These are phyloP conservation scores for Chara braunii DNA, from an alignment of 139 green algal genomes.

Conservation along the genomic window DNA sequence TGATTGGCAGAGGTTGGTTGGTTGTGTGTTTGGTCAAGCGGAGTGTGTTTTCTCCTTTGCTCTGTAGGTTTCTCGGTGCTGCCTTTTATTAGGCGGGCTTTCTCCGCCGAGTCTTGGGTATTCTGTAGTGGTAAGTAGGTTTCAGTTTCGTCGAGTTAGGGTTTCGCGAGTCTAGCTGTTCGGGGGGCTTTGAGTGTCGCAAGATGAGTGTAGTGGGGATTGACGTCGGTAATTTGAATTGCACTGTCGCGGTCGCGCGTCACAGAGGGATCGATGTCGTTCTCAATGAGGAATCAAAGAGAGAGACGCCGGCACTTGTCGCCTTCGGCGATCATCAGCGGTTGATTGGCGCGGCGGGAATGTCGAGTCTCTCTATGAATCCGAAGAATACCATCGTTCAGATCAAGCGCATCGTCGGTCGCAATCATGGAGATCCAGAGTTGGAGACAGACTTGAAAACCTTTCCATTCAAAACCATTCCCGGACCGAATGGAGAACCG, in stretches of 20 bases:
- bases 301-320: constrained; percentile 82
- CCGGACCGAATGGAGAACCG: constrained; percentile 64
- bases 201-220: constrained; percentile 83
- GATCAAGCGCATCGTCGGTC: constrained; percentile 90
- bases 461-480: constrained; percentile 64
- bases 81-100: no score
- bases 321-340: constrained; percentile 80
- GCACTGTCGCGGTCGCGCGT: constrained; percentile 73
- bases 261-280: constrained; percentile 69
- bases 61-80: no score
- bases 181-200: no score
- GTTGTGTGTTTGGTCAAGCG: no score
- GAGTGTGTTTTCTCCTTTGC: no score
- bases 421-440: constrained; percentile 70
- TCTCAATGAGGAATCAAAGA: constrained; percentile 91
- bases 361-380: constrained; percentile 69
- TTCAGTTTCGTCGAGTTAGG: no score
- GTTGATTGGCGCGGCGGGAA: constrained; percentile 72
- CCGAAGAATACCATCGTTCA: constrained; percentile 84
- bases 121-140: no score
- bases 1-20: no score
- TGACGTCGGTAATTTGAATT: constrained; percentile 81
- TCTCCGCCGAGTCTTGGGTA: no score
- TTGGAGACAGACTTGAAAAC: constrained; percentile 68
- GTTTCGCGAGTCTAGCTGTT: no score